Percentiles rank a stretch among this genome's conserved stretches.
These are phyloP conservation scores for Priceomyces medius DNA, from an alignment of 805 yeast genomes.

Conservation along the genomic window DNA sequence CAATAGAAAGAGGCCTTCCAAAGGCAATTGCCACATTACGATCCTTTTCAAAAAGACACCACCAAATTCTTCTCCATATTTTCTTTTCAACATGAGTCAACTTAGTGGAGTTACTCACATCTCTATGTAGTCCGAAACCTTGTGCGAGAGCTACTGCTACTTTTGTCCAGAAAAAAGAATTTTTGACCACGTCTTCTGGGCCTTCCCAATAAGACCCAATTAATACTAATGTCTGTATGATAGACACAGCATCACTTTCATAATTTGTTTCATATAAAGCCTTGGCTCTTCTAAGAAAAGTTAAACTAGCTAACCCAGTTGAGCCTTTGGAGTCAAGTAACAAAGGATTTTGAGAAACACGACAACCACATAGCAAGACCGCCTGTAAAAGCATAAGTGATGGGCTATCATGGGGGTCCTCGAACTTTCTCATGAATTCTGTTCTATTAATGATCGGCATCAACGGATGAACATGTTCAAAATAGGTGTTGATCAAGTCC, in stretches of 20 bases:
- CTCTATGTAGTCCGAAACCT: slow-evolving; percentile 73
- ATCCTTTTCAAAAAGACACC: slow-evolving; percentile 74
- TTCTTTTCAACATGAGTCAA: slow-evolving; percentile 42
- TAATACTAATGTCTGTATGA: slow-evolving; percentile 60
- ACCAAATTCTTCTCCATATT: slow-evolving; percentile 69
- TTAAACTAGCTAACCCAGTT: slow-evolving; percentile 50
- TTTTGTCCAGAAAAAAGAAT: slow-evolving; percentile 68
- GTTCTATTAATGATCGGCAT: slow-evolving; percentile 67
- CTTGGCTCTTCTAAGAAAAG: slow-evolving; percentile 68
- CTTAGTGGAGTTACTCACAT: slow-evolving; percentile 40
- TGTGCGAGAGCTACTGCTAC: slow-evolving; percentile 71
- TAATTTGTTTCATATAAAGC: slow-evolving; percentile 69
- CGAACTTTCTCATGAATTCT: slow-evolving; percentile 56
- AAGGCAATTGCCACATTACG: slow-evolving; percentile 66
- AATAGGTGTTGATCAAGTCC: slow-evolving; percentile 61
- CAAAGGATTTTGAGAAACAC: slow-evolving; percentile 55
- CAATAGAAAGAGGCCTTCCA: slow-evolving; percentile 70
- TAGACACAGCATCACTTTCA: slow-evolving; percentile 61
- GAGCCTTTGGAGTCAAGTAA: slow-evolving; percentile 50
- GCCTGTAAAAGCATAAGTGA: slow-evolving; percentile 67
- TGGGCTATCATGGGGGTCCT: slow-evolving; percentile 57
- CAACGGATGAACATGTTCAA: slow-evolving; percentile 62
- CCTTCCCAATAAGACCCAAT: slow-evolving; percentile 75
- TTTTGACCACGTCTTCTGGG: slow-evolving; percentile 65
- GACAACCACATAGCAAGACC: slow-evolving; percentile 65